These are phyloP conservation scores for Dictyostelium citrinum DNA, from an alignment of 78 protist species.

Conservation along the genomic window DNA sequence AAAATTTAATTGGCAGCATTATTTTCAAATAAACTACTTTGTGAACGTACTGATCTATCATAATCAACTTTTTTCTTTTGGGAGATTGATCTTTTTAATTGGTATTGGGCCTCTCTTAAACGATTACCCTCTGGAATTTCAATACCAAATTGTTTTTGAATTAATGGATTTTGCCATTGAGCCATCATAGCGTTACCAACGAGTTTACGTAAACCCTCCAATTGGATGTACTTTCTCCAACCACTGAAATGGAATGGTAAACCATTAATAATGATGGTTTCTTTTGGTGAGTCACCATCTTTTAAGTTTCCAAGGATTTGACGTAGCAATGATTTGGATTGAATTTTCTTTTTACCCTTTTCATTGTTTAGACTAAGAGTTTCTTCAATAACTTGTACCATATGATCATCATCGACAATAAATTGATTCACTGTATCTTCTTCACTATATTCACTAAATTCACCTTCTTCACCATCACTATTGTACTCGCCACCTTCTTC, in stretches of 20 bases:
- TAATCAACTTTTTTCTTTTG: neutral
- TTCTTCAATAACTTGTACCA: conserved; percentile 26
- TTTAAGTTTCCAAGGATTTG: conserved; percentile 32
- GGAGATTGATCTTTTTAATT: neutral
- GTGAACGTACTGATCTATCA: neutral
- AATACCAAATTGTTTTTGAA: conserved; percentile 33
- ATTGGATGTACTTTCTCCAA: conserved; percentile 65
- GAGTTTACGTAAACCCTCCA: conserved; percentile 17
- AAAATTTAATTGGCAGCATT: conserved; percentile 1
- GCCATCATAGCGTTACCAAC: conserved; percentile 1
- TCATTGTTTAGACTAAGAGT: neutral
- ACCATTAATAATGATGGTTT: neutral
- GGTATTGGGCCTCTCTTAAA: neutral
- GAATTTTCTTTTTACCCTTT: conserved; percentile 51
- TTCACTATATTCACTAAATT: neutral
- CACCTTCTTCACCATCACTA: neutral
- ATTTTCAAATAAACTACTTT: neutral
- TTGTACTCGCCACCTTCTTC: conserved; percentile 26
- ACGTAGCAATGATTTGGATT: conserved; percentile 3
- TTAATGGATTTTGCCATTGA: conserved; percentile 35
- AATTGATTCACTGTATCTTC: conserved; percentile 11
- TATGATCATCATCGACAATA: conserved; percentile 34
- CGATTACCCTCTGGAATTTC: neutral
- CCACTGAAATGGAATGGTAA: conserved; percentile 29
- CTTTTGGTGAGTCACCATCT: conserved; percentile 50